A percentile compares a stretch with the other conserved stretches of the same genome.
phyloP scores from a whole-genome alignment of 441 rosid species.

The Macaranga tanarius region DNA sequence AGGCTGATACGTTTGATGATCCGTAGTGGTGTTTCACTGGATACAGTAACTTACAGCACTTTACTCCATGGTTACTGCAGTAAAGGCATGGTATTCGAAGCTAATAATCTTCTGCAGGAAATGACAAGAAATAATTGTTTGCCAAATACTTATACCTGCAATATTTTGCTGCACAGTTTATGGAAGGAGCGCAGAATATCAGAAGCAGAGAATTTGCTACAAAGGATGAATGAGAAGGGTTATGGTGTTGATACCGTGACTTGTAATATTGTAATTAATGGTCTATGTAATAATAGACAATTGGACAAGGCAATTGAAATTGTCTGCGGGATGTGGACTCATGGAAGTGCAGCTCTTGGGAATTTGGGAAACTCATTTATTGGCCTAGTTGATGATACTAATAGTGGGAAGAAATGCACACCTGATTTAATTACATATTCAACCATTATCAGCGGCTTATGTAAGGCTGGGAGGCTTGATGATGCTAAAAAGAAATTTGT shows the following conservation, averaged over 20 bases:
- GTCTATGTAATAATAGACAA: conserved; percentile 71
- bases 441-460: conserved; percentile 66
- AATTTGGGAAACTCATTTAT: conserved; percentile 72
- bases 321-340: conserved; percentile 71
- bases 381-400: conserved; percentile 63
- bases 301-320: conserved; percentile 87
- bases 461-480: conserved; percentile 73
- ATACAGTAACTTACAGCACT: conserved; percentile 71
- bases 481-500: conserved; percentile 76
- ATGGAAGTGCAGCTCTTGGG: conserved; percentile 92
- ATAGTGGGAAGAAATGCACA: conserved; percentile 56
- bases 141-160: conserved; percentile 79
- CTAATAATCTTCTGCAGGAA: conserved; percentile 62
- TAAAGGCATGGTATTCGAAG: conserved; percentile 57
- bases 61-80: conserved; percentile 76
- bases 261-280: conserved; percentile 84
- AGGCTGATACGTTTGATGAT: conserved; percentile 54
- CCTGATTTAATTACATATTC: conserved; percentile 83
- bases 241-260: conserved; percentile 77
- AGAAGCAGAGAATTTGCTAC: conserved; percentile 89
- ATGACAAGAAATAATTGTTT: conserved; percentile 64
- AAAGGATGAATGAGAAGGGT: conserved; percentile 81
- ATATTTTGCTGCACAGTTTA: conserved; percentile 81
- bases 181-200: conserved; percentile 65
- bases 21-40: conserved; percentile 59